Evolutionary conservation across 129 eudicot species (phyloP), one percentile per base, ranked within the genome.

Genomic region (Helianthus tuberosus): DNA sequence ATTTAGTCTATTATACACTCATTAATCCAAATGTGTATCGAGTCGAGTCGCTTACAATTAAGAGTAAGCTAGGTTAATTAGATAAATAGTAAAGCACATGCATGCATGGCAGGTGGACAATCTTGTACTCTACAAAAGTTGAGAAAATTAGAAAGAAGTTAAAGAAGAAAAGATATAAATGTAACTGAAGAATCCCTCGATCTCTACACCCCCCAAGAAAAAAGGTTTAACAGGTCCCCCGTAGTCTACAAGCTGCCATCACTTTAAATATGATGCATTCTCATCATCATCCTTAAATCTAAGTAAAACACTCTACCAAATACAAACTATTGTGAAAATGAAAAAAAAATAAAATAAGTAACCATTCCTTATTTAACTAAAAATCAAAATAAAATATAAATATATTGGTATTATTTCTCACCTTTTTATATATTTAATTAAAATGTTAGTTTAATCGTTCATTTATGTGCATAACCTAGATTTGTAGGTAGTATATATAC

Each of bases 121-220:
- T 79, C 97, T 91, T 91, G 78, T 77, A 88, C 82, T 80, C 97
- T 82, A 91, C 97, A 91, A 91, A 91, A 91, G 97, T 78, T 50
- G 65, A 59, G 7, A 68, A 32, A 32, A 75, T 11, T 52, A 80
- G 72, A 80, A 69, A 67, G 71, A 74, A 80, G 8, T 72, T 25
- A 64, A 72, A 71, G 52, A 23, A 52, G 41, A 59, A 63, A 61
- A 47, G 39, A 74, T 48, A 64, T 32, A 58, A 15, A 16, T 64
- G 59, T 2, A 52, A 44, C 7, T 23, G 57, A 71, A 52, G 82
- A 71, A 78, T 78, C 50, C 74, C 77, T 78, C 77, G 72, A 78
- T 78, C 38, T 77, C 81, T 57, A 8, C 75, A 76, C 43, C 69
- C 51, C 60, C 68, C 72, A 39, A 32, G 20, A 6, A 41, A 46